A percentile compares a stretch with the other conserved stretches of the same genome.
phyloP scores from a whole-genome alignment of 2,329 filamentous ascomycete genomes.

The Aspergillus japonicus region DNA sequence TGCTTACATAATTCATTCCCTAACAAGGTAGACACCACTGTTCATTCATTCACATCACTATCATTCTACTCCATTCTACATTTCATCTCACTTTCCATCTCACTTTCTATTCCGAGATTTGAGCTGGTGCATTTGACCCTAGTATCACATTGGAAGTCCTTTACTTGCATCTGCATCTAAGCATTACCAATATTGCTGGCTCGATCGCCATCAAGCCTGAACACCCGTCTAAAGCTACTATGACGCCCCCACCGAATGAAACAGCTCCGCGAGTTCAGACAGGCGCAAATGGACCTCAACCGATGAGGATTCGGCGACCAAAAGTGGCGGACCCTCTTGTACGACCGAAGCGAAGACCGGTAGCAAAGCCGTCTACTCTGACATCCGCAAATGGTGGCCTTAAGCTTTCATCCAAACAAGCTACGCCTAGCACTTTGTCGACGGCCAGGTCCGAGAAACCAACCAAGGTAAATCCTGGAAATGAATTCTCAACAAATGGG shows the following conservation, averaged over 20 bases:
- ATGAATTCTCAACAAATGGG: constrained; percentile 40
- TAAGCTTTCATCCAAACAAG: constrained; percentile 27
- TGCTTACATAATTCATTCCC: neutral
- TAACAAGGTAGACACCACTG: no score
- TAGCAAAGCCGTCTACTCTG: constrained; percentile 24
- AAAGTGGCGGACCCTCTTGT: constrained; percentile 63
- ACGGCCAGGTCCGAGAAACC: constrained; percentile 21
- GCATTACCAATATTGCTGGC: neutral
- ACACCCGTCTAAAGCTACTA: constrained; percentile 15
- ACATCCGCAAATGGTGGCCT: constrained; percentile 25
- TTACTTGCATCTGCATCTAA: no score
- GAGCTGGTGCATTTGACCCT: no score
- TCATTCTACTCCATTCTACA: neutral
- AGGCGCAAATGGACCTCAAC: constrained; percentile 47
- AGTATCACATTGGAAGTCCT: no score
- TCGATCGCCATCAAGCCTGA: neutral
- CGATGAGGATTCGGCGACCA: constrained; percentile 48
- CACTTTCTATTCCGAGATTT: no score
- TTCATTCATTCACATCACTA: neutral
- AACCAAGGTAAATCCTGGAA: constrained; percentile 22
- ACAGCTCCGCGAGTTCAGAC: constrained; percentile 50
- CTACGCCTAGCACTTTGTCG: constrained; percentile 17
- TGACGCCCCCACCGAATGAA: constrained; percentile 43
- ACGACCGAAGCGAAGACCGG: constrained; percentile 54
- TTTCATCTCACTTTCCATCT: neutral